Conservation (phyloP, 2,329 filamentous ascomycete species). For the Claviceps africana region DNA sequence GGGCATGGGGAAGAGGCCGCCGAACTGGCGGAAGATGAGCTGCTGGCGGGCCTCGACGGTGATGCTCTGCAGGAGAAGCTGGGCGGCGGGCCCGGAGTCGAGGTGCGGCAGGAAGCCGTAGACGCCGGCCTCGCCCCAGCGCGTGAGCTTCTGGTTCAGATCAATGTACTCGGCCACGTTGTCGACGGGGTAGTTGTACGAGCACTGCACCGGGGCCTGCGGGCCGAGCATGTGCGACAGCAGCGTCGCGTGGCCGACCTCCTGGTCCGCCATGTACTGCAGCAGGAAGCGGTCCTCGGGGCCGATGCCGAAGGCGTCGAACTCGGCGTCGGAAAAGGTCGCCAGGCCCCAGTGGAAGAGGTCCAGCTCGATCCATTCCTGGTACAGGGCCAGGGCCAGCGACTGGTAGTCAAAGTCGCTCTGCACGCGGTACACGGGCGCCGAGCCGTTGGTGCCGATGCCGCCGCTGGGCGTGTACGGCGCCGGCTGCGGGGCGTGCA, state of each 20-base stretch:
- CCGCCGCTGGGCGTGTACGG: slow-evolving; percentile 63
- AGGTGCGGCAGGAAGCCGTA: slow-evolving; percentile 71
- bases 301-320: slow-evolving; percentile 51
- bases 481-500: slow-evolving; percentile 53
- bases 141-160: slow-evolving; percentile 75
- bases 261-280: slow-evolving; percentile 64
- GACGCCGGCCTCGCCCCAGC: slow-evolving; percentile 65
- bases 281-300: slow-evolving; percentile 58
- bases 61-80: slow-evolving; percentile 62
- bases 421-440: slow-evolving; percentile 61
- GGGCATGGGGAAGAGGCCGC: slow-evolving; percentile 66
- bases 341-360: slow-evolving; percentile 65
- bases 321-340: slow-evolving; percentile 55
- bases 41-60: slow-evolving; percentile 71
- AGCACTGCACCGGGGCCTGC: slow-evolving; percentile 58
- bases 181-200: slow-evolving; percentile 66
- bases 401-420: slow-evolving; percentile 78
- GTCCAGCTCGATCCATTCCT: slow-evolving; percentile 77
- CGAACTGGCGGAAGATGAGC: slow-evolving; percentile 71
- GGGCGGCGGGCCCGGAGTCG: slow-evolving; percentile 59
- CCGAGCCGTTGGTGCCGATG: slow-evolving; percentile 61
- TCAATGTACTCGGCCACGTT: slow-evolving; percentile 67
- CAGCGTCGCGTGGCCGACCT: slow-evolving; percentile 63
- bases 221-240: slow-evolving; percentile 64
- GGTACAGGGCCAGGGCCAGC: slow-evolving; percentile 59